Evolutionary conservation across 2,329 filamentous ascomycete genomes (phyloP), one percentile per base, ranked within the genome.

Genomic region (Fusarium fracticaudum): DNA sequence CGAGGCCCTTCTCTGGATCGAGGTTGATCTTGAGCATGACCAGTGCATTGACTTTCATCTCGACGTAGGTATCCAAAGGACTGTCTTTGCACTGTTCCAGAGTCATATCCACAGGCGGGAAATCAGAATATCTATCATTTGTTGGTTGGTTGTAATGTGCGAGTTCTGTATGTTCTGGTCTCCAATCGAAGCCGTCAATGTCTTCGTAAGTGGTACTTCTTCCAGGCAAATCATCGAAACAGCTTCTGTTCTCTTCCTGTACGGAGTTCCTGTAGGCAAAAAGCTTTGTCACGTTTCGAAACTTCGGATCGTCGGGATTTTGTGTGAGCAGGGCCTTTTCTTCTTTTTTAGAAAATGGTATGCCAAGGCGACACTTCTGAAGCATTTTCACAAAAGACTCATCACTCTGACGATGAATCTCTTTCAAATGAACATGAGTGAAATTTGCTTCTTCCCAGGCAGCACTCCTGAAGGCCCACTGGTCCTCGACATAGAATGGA

Each of bases 361-460:
- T 69, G 4, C 89, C 88, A 22, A 87, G 81, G 2, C 89, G 84
- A 51, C 87, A 86, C 64, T 87, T 90, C 41, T 90, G 84, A 4
- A 92, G 82, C 51, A 91, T 86, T 6, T 80, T 79, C 65, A 90
- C 86, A 75, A 91, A 91, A 0, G 75, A 75, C 43, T 79, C 64
- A 69, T 92, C 89, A 12, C 76, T 85, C 67, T 92, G 90, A 8
- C 90, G 86, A 75, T 90, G 88, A 8, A 92, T 88, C 9, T 85
- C 82, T 4, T 81, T 85, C 1, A 92, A 82, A 14, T 89, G 83
- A 4, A 91, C 80, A 64, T 89, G 84, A 5, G 77, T 78, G 74
- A 92, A 91, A 4, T 86, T 73, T 70, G 88, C 88, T 50, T 87
- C 81, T 18, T 81, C 67, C 91, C 90, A 92, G 0, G 85, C 86